Base-by-base conservation (phyloP, 108 stramenopile genomes). In the Epipyxis sp. region DNA sequence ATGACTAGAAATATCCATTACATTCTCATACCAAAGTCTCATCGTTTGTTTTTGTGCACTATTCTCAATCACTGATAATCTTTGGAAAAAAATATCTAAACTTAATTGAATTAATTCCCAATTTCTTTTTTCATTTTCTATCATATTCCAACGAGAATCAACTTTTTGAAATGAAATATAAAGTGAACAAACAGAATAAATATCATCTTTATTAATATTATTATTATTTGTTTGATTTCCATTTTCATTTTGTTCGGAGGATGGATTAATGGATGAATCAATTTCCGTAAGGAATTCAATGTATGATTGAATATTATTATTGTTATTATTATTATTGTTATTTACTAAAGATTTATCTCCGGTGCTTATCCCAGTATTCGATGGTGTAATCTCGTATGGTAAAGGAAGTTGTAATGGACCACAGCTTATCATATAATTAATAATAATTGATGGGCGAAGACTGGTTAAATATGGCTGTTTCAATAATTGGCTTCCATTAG, bases 81-180 rank as follows among this genome's bases (percentile, higher is more conserved):
- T 16, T 37, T 65, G 61, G 25, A 65, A 65, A 32, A 65, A 65
- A 32, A 65, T 37, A 32, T 65, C 61, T 29, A 65, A 37, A 65
- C 13, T 6, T 37, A 32, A 32, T 37, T 65, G 61, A 65, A 65
- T 25, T 37, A 13, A 3, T 37, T 65, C 61, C 61, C 61, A 65
- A 29, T 29, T 35, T 32, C 6, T 3, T 32, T 25, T 65, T 32
- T 65, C 61, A 50, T 50, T 50, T 50, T 20, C 20, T 20, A 50
- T 20, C 20, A 13, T 50, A 6, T 6, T 20, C 46, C 46, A 50
- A 13, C 46, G 13, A n/a, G n/a, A n/a, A n/a, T n/a, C n/a, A n/a
- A n/a, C n/a, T n/a, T n/a, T n/a, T n/a, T n/a, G n/a, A n/a, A n/a
- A n/a, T n/a, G n/a, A n/a, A n/a, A n/a, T n/a, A n/a, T n/a, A n/a